Conservation (phyloP, 108 stramenopile species). For the Fragilariopsis cylindrus region DNA sequence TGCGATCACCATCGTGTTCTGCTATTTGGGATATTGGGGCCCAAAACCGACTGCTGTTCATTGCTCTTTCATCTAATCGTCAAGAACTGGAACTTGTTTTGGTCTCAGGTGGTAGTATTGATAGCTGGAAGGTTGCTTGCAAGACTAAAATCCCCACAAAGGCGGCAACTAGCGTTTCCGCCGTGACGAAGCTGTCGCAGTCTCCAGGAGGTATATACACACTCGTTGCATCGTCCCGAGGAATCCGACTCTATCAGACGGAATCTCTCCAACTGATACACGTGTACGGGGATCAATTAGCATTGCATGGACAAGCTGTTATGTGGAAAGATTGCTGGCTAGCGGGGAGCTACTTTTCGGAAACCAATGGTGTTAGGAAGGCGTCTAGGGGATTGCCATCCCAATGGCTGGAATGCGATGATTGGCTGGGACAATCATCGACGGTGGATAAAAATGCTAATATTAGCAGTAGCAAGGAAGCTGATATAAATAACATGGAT, state of each 20-base stretch:
- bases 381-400: not conserved
- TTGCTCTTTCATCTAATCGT: slow-evolving; percentile 23
- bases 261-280: slow-evolving; percentile 40
- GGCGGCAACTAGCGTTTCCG: not conserved
- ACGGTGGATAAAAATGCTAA: slow-evolving; percentile 14
- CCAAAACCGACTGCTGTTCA: slow-evolving; percentile 28
- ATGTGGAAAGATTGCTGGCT: slow-evolving; percentile 52
- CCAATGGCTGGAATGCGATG: slow-evolving; percentile 18
- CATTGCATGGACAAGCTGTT: slow-evolving; percentile 57
- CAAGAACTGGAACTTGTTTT: slow-evolving; percentile 33
- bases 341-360: slow-evolving; percentile 20
- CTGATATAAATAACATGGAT: not conserved
- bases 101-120: slow-evolving; percentile 37
- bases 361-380: not conserved
- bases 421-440: slow-evolving; percentile 4
- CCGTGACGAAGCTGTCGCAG: slow-evolving; percentile 36
- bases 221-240: slow-evolving; percentile 38
- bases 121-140: slow-evolving; percentile 44
- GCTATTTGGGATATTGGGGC: slow-evolving; percentile 41
- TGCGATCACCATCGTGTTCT: slow-evolving; percentile 34
- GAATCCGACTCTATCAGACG: slow-evolving; percentile 51
- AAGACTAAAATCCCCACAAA: slow-evolving; percentile 38
- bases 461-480: not conserved
- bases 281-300: slow-evolving; percentile 56
- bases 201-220: slow-evolving; percentile 38